A percentile compares a stretch with the other conserved stretches of the same genome.
These are phyloP conservation scores for Xylaria grammica DNA, from an alignment of 495 filamentous ascomycete species.

Conservation along the genomic window DNA sequence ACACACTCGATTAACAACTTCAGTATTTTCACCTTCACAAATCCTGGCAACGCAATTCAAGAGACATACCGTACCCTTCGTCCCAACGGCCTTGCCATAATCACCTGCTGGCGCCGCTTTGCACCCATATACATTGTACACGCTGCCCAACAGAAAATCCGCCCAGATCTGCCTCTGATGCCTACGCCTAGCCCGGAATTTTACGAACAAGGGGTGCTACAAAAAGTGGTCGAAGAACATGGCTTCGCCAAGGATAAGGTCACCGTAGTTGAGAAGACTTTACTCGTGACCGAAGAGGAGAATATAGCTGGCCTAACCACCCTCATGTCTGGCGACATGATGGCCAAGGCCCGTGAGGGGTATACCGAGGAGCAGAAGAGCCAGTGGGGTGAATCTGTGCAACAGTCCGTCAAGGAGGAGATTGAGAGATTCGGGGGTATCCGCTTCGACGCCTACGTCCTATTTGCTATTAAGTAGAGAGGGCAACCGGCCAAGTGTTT, in stretches of 20 bases:
- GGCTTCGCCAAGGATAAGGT: conserved; percentile 32
- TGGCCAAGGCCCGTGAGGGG: conserved; percentile 29
- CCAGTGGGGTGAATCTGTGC: conserved; percentile 28
- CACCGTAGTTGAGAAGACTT: conserved; percentile 24
- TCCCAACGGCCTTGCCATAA: conserved; percentile 38
- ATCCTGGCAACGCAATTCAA: conserved; percentile 30
- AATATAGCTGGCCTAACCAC: conserved; percentile 31
- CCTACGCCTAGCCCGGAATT: conserved; percentile 30
- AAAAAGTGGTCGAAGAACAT: conserved; percentile 31
- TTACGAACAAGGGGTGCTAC: conserved; percentile 34
- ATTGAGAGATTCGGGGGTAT: conserved; percentile 31
- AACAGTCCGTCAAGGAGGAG: conserved; percentile 31
- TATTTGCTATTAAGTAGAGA: conserved; percentile 31
- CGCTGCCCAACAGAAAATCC: conserved; percentile 32
- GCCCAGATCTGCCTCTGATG: conserved; percentile 37
- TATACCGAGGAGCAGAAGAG: conserved; percentile 32
- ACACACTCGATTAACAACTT: conserved; percentile 49
- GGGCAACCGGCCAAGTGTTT: no score
- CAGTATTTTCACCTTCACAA: conserved; percentile 40
- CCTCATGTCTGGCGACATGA: conserved; percentile 31
- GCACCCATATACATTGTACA: conserved; percentile 35
- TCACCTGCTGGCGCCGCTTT: conserved; percentile 42
- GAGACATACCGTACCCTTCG: conserved; percentile 45
- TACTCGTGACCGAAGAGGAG: conserved; percentile 27
- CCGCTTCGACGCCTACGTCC: conserved; percentile 34